phyloP scores from a whole-genome alignment of 2,329 filamentous ascomycete genomes.

The Ceratocystiopsis sp. region DNA sequence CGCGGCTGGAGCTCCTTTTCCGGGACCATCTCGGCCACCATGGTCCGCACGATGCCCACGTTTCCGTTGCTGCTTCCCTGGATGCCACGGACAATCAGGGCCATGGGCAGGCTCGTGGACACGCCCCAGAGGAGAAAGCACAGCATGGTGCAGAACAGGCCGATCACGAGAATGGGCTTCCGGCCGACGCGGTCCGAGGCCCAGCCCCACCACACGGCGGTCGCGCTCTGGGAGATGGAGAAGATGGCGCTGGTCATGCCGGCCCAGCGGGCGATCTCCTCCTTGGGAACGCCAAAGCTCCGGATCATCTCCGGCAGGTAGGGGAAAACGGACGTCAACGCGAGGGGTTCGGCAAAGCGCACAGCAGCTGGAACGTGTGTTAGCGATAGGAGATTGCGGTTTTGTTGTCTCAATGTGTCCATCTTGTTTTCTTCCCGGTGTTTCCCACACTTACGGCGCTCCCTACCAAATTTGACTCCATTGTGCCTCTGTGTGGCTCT shows the following conservation, averaged over 20 bases:
- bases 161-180: constrained; percentile 63
- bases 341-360: constrained; percentile 59
- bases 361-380: constrained; percentile 42
- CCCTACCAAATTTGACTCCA: not conserved
- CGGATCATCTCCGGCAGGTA: constrained; percentile 68
- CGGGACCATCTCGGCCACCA: constrained; percentile 85
- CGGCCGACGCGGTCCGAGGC: constrained; percentile 65
- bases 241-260: constrained; percentile 57
- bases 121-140: constrained; percentile 73
- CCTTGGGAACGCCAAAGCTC: constrained; percentile 53
- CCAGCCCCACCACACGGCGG: constrained; percentile 59
- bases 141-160: constrained; percentile 62
- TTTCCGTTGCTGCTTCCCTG: constrained; percentile 79
- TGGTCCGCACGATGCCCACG: constrained; percentile 80
- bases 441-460: constrained; percentile 1
- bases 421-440: no score
- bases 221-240: constrained; percentile 53
- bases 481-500: not conserved
- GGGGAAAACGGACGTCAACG: constrained; percentile 56
- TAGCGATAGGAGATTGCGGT: not conserved
- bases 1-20: constrained; percentile 71
- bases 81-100: constrained; percentile 60
- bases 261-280: constrained; percentile 67
- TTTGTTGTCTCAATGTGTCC: no score
- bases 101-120: constrained; percentile 62